Evolutionary conservation across 306 rosid species (phyloP), one percentile per base, ranked within the genome.

Genomic region (Oxytropis ochrocephala): DNA sequence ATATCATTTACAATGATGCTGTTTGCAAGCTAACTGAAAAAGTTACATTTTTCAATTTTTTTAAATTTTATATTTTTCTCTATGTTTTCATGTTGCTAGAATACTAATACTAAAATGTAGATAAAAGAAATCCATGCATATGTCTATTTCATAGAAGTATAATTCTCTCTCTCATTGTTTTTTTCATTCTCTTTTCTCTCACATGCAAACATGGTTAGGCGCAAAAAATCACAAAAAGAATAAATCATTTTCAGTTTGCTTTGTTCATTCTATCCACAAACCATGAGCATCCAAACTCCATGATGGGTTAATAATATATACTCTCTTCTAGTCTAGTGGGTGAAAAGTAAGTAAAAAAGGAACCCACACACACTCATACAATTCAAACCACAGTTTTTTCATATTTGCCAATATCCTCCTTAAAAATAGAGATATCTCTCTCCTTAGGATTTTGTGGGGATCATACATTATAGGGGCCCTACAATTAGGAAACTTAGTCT

Each of bases 381-480:
- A 73, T 78, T 83, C 80, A 80, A 79, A 80, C 73, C 75, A 53
- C 48, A 63, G 79, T 13, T 41, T 73, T 69, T 81, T 74, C 41
- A 60, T 71, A 63, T 64, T 66, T 63, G 84, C 78, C 72, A 70
- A 71, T 75, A 87, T 81, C 84, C 81, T 62, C 92, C 84, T 75
- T 53, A 83, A 85, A 80, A 75, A 72, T 77, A 49, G 79, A 67
- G 73, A 82, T 81, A 83, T 89, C 87, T 90, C 91, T 87, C 85
- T 90, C 93, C 84, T 74, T 76, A 73, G 81, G 96, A 90, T 90
- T 83, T 90, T 85, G 93, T 87, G 91, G 95, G 91, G 87, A 72
- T 77, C 70, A 73, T 49, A 67, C 66, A 80, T 52, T 78, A 71
- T 61, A 85, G 85, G 85, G 91, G 2, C 78, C 63, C 83, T 68